Conservation (phyloP, 441 rosid species). For the Pelargonium myrrhifolium region DNA sequence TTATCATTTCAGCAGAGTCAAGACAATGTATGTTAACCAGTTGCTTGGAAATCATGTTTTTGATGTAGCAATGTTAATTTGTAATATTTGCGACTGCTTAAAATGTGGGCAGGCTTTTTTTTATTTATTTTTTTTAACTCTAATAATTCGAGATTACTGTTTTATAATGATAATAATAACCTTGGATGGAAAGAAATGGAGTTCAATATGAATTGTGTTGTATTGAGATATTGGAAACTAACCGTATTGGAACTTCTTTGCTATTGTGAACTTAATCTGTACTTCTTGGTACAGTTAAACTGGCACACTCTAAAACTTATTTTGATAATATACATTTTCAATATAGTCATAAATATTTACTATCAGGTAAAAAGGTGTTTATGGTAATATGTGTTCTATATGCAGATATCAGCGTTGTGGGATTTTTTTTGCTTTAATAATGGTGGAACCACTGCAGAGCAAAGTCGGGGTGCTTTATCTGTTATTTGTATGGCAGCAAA, state of each 20-base stretch:
- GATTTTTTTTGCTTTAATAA: constrained; percentile 94
- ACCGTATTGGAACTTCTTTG: background rate
- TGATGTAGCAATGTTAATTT: no score
- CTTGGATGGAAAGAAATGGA: background rate
- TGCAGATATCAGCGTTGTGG: constrained; percentile 90
- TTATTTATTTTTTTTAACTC: background rate
- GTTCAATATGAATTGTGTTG: background rate
- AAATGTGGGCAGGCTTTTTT: background rate
- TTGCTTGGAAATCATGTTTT: no score
- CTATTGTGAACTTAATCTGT: background rate
- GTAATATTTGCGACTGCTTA: no score
- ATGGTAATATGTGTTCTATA: constrained; percentile 6
- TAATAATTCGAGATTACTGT: background rate
- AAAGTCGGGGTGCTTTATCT: constrained; percentile 89
- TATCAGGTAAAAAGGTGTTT: background rate
- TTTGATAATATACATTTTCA: background rate
- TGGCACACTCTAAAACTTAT: background rate
- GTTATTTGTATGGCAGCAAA: constrained; percentile 98
- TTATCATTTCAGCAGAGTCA: no score
- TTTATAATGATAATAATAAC: background rate
- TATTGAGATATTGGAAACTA: background rate
- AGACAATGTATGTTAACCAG: no score
- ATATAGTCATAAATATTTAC: background rate
- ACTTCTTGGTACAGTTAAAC: background rate
- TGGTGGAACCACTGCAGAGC: constrained; percentile 80